Conservation (phyloP, 164 flowering plant genomes). For the Tinospora cordifolia region DNA sequence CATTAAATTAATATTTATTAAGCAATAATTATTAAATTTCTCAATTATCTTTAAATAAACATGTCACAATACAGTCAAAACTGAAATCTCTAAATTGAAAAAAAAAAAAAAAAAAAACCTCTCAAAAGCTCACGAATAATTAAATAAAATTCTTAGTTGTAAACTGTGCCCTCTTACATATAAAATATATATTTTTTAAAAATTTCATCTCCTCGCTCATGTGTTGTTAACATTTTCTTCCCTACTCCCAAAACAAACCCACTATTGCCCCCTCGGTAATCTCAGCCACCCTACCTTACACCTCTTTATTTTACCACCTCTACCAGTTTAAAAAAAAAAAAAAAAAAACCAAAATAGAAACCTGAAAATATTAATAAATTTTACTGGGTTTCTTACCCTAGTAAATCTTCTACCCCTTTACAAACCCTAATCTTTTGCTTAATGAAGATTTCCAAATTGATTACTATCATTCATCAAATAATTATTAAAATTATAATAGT, state of each 20-base stretch:
- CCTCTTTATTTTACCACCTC: constrained; percentile 21
- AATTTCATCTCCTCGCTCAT: constrained; percentile 21
- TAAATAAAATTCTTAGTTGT: constrained; percentile 17
- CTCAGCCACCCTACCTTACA: constrained; percentile 8
- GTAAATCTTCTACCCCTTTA: constrained; percentile 12
- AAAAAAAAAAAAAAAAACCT: not conserved
- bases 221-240: constrained; percentile 27
- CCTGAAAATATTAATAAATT: not conserved
- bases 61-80: constrained; percentile 19
- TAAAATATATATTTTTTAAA: not conserved
- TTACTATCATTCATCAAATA: too few species aligned
- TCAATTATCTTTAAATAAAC: not conserved
- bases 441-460: too few species aligned
- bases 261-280: constrained; percentile 56
- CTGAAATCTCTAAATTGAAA: constrained; percentile 19
- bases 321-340: constrained; percentile 16
- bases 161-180: constrained; percentile 25
- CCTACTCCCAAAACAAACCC: constrained; percentile 67
- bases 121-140: constrained; percentile 16
- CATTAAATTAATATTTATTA: not conserved
- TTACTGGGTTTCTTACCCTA: too few species aligned
- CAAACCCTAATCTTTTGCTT: constrained; percentile 14
- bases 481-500: too few species aligned
- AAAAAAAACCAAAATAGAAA: too few species aligned
- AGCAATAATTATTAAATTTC: constrained; percentile 4